phyloP scores from a whole-genome alignment of 768 basidiomycete species.

The Floccularia luteovirens region DNA sequence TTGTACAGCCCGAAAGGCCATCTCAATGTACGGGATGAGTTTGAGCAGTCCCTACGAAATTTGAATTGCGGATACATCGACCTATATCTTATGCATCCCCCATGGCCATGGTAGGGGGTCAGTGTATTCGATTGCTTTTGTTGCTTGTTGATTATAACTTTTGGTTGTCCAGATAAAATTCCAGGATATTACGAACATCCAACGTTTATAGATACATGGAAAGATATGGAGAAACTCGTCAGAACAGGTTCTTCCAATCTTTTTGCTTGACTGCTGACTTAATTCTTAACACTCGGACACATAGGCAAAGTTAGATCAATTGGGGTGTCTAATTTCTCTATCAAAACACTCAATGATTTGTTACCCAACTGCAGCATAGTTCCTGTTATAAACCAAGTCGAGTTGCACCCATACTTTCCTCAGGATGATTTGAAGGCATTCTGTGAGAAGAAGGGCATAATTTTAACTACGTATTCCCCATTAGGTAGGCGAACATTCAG shows the following conservation, averaged over 20 bases:
- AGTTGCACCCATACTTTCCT: conserved; percentile 50
- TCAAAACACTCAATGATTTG: conserved; percentile 31
- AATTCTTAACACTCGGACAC: conserved; percentile 5
- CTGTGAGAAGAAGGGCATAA: conserved; percentile 40
- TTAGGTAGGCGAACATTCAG: conserved; percentile 17
- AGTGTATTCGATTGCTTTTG: neutral
- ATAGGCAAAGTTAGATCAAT: conserved; percentile 35
- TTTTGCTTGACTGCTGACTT: conserved; percentile 7
- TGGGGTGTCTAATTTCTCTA: conserved; percentile 55
- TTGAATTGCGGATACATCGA: conserved; percentile 36
- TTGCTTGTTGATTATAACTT: neutral
- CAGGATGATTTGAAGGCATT: conserved; percentile 39
- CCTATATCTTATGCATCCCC: conserved; percentile 22
- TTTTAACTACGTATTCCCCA: conserved; percentile 43
- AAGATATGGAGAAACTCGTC: conserved; percentile 19
- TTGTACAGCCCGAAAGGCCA: conserved; percentile 13
- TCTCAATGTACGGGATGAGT: conserved; percentile 24
- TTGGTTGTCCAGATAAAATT: neutral
- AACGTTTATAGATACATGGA: conserved; percentile 15
- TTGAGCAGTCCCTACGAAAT: conserved; percentile 26
- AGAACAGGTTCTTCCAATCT: conserved; percentile 12
- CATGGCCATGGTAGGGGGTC: conserved; percentile 4
- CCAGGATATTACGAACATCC: conserved; percentile 13
- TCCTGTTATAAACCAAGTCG: conserved; percentile 51
- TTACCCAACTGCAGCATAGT: conserved; percentile 35